phyloP scores from a whole-genome alignment of 129 eudicot genomes.

The Pulicaria dysenterica region DNA sequence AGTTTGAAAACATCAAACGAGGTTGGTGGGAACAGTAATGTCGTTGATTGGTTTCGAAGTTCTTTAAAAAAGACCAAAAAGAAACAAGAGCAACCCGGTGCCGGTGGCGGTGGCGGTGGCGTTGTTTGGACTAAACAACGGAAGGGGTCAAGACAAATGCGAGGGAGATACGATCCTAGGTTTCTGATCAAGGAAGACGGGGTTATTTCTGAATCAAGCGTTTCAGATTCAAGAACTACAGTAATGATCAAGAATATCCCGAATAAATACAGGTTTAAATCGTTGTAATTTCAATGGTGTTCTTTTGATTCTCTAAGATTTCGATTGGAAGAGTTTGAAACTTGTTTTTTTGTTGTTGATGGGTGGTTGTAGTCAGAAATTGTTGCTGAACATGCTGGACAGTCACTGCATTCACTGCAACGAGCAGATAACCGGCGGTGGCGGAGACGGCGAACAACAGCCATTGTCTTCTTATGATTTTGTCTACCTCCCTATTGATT shows the following conservation, averaged over 20 bases:
- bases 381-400: conserved; percentile 95
- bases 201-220: conserved; percentile 45
- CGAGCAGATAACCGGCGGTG: conserved; percentile 56
- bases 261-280: conserved; percentile 81
- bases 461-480: conserved; percentile 88
- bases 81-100: conserved; percentile 17
- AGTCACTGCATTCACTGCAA: conserved; percentile 95
- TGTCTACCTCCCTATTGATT: conserved; percentile 95
- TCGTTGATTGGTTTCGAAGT: no score
- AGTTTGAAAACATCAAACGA: no score
- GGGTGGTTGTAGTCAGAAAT: conserved; percentile 65
- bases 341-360: neutral
- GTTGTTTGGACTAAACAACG: conserved; percentile 37
- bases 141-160: conserved; percentile 38
- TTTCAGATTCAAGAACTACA: conserved; percentile 76
- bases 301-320: neutral
- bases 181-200: conserved; percentile 82
- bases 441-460: conserved; percentile 36
- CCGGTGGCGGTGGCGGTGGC: conserved; percentile 11
- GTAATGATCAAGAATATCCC: conserved; percentile 98
- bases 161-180: conserved; percentile 56
- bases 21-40: no score
- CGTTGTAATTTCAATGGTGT: neutral
- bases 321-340: neutral
- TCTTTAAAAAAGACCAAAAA: conserved; percentile 21